Base-by-base conservation (phyloP, 2,329 filamentous ascomycete genomes). In the Colletotrichum sp. region DNA sequence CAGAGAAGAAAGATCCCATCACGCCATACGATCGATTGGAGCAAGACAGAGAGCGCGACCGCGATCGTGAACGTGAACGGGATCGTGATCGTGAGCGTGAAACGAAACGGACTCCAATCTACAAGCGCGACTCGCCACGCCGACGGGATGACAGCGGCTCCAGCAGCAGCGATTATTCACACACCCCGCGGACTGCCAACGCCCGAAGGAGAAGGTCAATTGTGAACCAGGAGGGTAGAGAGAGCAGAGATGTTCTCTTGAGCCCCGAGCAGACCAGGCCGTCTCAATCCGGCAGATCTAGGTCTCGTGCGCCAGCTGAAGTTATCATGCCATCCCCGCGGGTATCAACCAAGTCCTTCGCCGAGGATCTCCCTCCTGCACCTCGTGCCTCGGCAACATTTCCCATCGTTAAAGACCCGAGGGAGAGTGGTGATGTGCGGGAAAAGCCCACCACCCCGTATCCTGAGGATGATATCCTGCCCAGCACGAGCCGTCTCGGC, bases 91-190 rank as follows among this genome's bases (percentile, higher is more conserved):
- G 57, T 34, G 57, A 59, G 0, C 57, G 57, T 13, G 29, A 73
- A 9, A 66, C 80, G 64, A 77, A 80, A 76, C 74, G 79, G 8
- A 77, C 80, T 29, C 79, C 81, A 4, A 79, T 75, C 7, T 76
- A 79, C 69, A 78, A 69, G n/a, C 77, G 77, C 15, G 77, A 79
- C 6, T 79, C 80, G 34, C 68, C 76, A 8, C 70, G 78, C 3
- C 76, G 79, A 6, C 78, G 81, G 16, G 81, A 83, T n/a, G 82
- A 82, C 8, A 84, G 79, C 21, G 82, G 83, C 38, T 85, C 84
- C 4, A 83, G 82, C 33, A 83, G 82, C 31, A 85, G 86, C 24
- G 86, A 87, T 12, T 78, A 81, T 36, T 74, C 80, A 13, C 83
- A 79, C 69, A 78, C 77, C 4, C 76, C 79, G 24, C 75, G 80